These are phyloP conservation scores for Arxiozyma bovina DNA, from an alignment of 1,139 yeast species.

Conservation along the genomic window DNA sequence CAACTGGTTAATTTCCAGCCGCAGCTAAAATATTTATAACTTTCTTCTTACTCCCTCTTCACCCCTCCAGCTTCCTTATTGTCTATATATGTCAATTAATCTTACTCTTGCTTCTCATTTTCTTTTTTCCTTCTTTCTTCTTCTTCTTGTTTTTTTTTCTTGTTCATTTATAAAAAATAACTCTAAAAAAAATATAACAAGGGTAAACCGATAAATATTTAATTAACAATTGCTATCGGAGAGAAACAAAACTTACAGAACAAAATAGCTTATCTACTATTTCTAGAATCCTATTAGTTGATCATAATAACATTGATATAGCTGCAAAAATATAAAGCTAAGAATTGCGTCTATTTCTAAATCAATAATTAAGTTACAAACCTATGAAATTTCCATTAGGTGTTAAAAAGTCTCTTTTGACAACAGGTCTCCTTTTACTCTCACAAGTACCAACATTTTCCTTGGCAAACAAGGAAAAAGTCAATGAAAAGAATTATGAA, in stretches of 20 bases:
- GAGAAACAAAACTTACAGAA: neutral
- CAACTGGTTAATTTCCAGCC: neutral
- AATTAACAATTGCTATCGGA: neutral
- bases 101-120: neutral
- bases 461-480: constrained; percentile 41
- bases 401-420: neutral
- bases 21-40: neutral
- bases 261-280: too few relatives aligned
- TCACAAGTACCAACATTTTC: constrained; percentile 9
- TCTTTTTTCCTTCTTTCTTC: neutral
- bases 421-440: neutral
- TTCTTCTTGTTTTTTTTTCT: neutral
- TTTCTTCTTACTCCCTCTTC: neutral
- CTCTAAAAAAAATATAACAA: neutral
- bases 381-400: neutral
- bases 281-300: neutral
- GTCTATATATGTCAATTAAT: too few relatives aligned
- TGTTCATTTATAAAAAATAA: too few relatives aligned
- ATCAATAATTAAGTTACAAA: neutral
- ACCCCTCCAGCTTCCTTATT: too few relatives aligned
- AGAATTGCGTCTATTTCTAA: too few relatives aligned
- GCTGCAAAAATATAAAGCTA: neutral
- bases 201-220: neutral
- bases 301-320: too few relatives aligned
- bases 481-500: constrained; percentile 47